These are phyloP conservation scores for Aspergillus avenaceus DNA, from an alignment of 495 filamentous ascomycete genomes.

Conservation along the genomic window DNA sequence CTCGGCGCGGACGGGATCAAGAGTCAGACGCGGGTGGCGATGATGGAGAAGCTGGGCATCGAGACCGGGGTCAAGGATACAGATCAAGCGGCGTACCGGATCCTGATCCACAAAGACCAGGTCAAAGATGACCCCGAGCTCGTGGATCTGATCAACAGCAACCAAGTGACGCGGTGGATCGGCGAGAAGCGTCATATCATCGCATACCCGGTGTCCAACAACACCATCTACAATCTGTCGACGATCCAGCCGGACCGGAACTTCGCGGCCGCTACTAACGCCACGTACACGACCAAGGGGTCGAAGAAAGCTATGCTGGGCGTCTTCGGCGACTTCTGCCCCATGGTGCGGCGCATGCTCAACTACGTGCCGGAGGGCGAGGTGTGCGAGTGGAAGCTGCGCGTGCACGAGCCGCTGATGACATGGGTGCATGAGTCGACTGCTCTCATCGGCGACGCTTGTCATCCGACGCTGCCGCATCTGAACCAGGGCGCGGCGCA, in stretches of 20 bases:
- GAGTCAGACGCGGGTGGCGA: slow-evolving; percentile 53
- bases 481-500: slow-evolving; percentile 79
- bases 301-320: slow-evolving; percentile 64
- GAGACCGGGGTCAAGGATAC: slow-evolving; percentile 62
- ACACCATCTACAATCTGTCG: slow-evolving; percentile 76
- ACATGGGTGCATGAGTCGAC: slow-evolving; percentile 64
- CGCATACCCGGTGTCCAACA: slow-evolving; percentile 71
- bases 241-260: slow-evolving; percentile 70
- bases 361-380: slow-evolving; percentile 75
- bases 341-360: slow-evolving; percentile 67
- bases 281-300: slow-evolving; percentile 72
- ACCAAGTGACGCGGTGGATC: slow-evolving; percentile 73
- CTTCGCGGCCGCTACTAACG: slow-evolving; percentile 67
- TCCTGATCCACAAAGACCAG: slow-evolving; percentile 69
- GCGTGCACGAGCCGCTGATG: slow-evolving; percentile 62
- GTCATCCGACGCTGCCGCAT: slow-evolving; percentile 76
- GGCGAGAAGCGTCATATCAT: slow-evolving; percentile 77
- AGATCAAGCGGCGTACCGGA: slow-evolving; percentile 77
- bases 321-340: slow-evolving; percentile 68
- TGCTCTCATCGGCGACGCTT: slow-evolving; percentile 76
- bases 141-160: slow-evolving; percentile 59
- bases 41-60: slow-evolving; percentile 55
- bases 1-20: slow-evolving; percentile 75
- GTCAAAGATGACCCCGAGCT: slow-evolving; percentile 66
- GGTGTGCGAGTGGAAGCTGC: slow-evolving; percentile 78